A percentile compares a stretch with the other conserved stretches of the same genome.
These are phyloP conservation scores for Ilyonectria destructans DNA, from an alignment of 2,329 filamentous ascomycete species.

Conservation along the genomic window DNA sequence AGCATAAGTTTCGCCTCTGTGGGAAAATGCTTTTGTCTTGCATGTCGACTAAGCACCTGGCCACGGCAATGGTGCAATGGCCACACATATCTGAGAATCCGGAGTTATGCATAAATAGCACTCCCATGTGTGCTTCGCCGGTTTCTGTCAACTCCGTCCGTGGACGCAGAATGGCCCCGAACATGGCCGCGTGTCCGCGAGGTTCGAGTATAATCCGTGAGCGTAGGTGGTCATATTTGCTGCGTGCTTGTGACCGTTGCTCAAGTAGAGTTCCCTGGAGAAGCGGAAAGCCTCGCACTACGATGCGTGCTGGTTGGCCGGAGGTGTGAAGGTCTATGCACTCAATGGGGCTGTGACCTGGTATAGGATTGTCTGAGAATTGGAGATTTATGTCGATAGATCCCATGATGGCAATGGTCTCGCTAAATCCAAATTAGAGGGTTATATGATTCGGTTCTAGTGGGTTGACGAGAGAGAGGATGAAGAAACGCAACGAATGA, in stretches of 20 bases:
- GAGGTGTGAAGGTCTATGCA: slow-evolving; percentile 25
- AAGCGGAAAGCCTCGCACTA: slow-evolving; percentile 12
- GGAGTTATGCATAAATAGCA: slow-evolving; percentile 12
- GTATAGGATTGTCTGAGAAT: not conserved
- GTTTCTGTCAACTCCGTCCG: slow-evolving; percentile 9
- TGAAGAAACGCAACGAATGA: not conserved
- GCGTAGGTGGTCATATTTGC: slow-evolving; percentile 13
- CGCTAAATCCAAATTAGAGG: not conserved
- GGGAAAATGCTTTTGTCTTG: slow-evolving; percentile 15
- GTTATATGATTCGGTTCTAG: not conserved
- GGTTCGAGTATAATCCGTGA: slow-evolving; percentile 6
- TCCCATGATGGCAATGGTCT: not conserved
- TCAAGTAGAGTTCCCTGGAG: slow-evolving; percentile 9
- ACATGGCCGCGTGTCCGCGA: slow-evolving; percentile 24
- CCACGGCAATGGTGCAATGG: slow-evolving; percentile 19
- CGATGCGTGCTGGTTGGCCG: slow-evolving; percentile 16
- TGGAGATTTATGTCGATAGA: not conserved
- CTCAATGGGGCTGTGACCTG: not conserved
- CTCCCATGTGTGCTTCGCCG: slow-evolving; percentile 27
- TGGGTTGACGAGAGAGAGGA: no score
- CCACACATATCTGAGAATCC: slow-evolving; percentile 29
- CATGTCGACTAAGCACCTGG: slow-evolving; percentile 10
- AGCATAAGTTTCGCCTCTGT: not conserved
- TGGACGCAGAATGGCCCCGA: slow-evolving; percentile 13
- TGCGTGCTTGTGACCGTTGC: slow-evolving; percentile 2